Evolutionary conservation across 805 yeast genomes (phyloP), one percentile per base, ranked within the genome.

Genomic region (Candida dendrica): DNA sequence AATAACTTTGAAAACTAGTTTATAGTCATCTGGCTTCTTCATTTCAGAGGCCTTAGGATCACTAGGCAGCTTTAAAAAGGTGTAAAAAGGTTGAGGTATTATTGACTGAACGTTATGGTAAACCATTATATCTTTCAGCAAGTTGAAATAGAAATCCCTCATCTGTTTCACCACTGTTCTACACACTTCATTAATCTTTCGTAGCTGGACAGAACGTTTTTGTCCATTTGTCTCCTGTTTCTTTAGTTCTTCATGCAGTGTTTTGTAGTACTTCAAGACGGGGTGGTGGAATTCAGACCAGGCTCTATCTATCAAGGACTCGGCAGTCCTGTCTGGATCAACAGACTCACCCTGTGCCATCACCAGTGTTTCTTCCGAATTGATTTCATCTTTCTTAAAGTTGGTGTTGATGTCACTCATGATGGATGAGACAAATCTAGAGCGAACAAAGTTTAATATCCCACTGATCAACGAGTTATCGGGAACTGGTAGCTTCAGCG

Each of bases 201-300:
- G 60, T 42, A 75, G 56, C 51, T 80, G 86, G 3, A 81, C 81
- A 4, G 71, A 42, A 34, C 42, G 42, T 45, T 51, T 49, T 39
- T 44, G 32, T 43, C 41, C 45, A 38, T 30, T 15, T 26, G 42
- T 30, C 57, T 36, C 56, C 54, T 39, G 51, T 5, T 39, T 38
- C 20, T 44, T 44, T 19, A 54, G 29, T 1, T 39, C 34, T 9
- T 43, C 45, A 31, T 40, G 49, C 27, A 43, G 49, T 1, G 50
- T 38, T 10, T 52, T 45, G 37, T 53, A 81, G 54, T 71, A 71
- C 49, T 78, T 80, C 46, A 81, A 69, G 2, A 77, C 72, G 2
- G 87, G 87, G 50, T 79, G 77, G 49, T 79, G 83, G 47, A 83
- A 69, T 5, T 76, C 75, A 27, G 66, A 55, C 89, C 89, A 83